These are phyloP conservation scores for Clausena lansium DNA, from an alignment of 345 rosid species.

Conservation along the genomic window DNA sequence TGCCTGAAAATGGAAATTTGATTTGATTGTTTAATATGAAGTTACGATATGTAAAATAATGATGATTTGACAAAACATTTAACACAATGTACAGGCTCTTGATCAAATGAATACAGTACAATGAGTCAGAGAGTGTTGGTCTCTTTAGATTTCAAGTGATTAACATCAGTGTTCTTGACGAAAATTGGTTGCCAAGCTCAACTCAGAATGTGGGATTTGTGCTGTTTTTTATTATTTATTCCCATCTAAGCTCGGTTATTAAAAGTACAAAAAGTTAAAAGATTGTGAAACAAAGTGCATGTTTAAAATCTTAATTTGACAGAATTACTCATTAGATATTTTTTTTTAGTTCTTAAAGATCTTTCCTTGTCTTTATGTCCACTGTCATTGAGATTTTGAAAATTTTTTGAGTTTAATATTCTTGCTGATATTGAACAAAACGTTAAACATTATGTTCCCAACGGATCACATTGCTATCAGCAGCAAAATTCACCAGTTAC, in stretches of 20 bases:
- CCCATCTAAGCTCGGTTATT: too few relatives aligned
- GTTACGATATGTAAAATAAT: not conserved
- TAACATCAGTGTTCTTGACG: not conserved
- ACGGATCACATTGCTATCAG: not conserved
- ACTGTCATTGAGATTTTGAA: not conserved
- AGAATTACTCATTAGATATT: too few relatives aligned
- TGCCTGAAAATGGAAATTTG: not conserved
- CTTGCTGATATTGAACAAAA: not conserved
- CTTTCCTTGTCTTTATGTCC: not conserved
- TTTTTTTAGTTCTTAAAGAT: not conserved
- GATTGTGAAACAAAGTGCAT: not conserved
- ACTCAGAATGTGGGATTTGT: not conserved
- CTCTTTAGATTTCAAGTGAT: not conserved
- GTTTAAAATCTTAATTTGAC: too few relatives aligned
- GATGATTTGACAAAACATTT: not conserved
- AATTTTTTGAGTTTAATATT: not conserved
- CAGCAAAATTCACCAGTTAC: not conserved
- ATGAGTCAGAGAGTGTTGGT: not conserved
- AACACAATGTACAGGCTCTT: not conserved
- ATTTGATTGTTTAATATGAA: not conserved
- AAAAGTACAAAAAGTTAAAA: not conserved
- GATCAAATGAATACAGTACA: not conserved
- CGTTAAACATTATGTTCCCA: constrained; percentile 1
- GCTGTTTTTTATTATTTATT: not conserved
- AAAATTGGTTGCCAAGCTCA: not conserved